These are phyloP conservation scores for Prototheca wickerhamii DNA, from an alignment of 163 green algal species.

Conservation along the genomic window DNA sequence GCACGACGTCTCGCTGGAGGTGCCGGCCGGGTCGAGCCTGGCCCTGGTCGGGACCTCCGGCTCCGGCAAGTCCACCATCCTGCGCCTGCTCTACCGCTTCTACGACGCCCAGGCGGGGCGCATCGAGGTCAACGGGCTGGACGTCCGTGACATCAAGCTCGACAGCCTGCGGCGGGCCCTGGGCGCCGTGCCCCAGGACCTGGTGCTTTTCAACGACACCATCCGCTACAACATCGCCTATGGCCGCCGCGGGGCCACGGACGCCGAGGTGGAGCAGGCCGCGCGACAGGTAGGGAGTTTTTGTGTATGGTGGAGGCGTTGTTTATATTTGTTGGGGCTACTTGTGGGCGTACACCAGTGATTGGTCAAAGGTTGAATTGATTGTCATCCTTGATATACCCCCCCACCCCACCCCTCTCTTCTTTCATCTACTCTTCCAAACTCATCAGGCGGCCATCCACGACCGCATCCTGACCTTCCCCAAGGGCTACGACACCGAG, in stretches of 20 bases:
- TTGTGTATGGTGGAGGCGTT: not conserved
- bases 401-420: not conserved
- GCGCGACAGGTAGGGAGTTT: conserved; percentile 13
- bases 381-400: not conserved
- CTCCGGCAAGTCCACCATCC: conserved; percentile 87
- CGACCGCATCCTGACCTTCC: conserved; percentile 63
- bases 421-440: not conserved
- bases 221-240: conserved; percentile 85
- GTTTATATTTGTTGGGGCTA: too few relatives aligned
- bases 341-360: not conserved
- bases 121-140: conserved; percentile 50
- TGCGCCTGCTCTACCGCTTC: conserved; percentile 78
- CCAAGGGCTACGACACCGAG: conserved; percentile 71
- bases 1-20: conserved; percentile 51
- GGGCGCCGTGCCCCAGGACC: conserved; percentile 72
- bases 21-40: conserved; percentile 75
- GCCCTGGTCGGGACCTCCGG: conserved; percentile 84
- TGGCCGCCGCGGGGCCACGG: conserved; percentile 48
- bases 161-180: conserved; percentile 37
- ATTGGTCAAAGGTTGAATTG: not conserved
- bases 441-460: conserved; percentile 24
- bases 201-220: conserved; percentile 81
- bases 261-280: conserved; percentile 37
- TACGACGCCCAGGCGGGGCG: conserved; percentile 43
- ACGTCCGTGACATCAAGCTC: conserved; percentile 38